phyloP scores from a whole-genome alignment of 352 stramenopile species.

The Pseudoperonospora humuli region DNA sequence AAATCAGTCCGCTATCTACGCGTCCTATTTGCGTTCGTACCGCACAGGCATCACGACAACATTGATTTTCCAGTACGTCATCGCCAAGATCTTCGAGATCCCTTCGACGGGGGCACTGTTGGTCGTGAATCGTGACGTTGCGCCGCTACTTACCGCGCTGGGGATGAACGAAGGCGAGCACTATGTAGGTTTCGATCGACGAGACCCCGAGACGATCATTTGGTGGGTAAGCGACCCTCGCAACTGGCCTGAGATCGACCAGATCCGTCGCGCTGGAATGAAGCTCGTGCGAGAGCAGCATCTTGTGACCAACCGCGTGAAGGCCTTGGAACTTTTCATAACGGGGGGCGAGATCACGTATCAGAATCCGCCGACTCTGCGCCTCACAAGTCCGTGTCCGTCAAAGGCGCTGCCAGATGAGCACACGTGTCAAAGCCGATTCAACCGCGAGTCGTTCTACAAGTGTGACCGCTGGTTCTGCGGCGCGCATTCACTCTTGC shows the following conservation, averaged over 20 bases:
- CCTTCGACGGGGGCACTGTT: constrained; percentile 57
- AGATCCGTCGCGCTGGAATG: constrained; percentile 53
- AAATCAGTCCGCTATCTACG: constrained; percentile 59
- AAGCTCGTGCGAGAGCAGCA: constrained; percentile 46
- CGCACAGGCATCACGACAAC: constrained; percentile 65
- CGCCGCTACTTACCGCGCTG: constrained; percentile 39
- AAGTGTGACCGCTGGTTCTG: constrained; percentile 77
- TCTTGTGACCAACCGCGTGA: constrained; percentile 48
- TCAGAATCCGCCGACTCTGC: constrained; percentile 29
- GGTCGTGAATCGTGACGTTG: constrained; percentile 56
- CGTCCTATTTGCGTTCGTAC: constrained; percentile 64
- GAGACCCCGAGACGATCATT: constrained; percentile 37
- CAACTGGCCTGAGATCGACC: constrained; percentile 49
- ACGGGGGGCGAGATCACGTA: constrained; percentile 41
- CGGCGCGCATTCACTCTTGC: constrained; percentile 39
- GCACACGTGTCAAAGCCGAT: constrained; percentile 34
- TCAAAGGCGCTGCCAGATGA: constrained; percentile 41
- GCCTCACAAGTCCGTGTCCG: constrained; percentile 42
- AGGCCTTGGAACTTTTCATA: constrained; percentile 53
- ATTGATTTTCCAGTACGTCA: constrained; percentile 67
- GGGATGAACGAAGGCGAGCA: constrained; percentile 51
- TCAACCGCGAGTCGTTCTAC: constrained; percentile 47
- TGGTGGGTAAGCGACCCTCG: constrained; percentile 40
- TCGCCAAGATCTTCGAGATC: constrained; percentile 80
- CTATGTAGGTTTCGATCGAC: constrained; percentile 54